Percentiles rank a stretch among this genome's conserved stretches.
These are phyloP conservation scores for Amanita exitialis DNA, from an alignment of 768 basidiomycete genomes.

Conservation along the genomic window DNA sequence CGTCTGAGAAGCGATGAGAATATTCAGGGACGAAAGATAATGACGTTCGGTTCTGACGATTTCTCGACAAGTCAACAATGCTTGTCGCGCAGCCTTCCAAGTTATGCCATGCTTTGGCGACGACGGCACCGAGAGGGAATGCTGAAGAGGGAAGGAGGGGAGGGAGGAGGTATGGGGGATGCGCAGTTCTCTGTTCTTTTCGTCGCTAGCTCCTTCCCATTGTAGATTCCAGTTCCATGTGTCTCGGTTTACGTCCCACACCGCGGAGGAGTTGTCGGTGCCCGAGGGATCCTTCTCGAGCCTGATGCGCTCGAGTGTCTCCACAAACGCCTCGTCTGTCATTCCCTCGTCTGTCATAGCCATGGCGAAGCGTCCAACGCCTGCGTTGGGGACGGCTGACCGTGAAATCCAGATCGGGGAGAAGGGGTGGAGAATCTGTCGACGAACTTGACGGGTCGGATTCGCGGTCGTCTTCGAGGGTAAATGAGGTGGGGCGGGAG, in stretches of 20 bases:
- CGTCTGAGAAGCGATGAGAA: slow-evolving; percentile 25
- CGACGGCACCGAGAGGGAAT: slow-evolving; percentile 15
- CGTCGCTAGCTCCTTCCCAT: neutral
- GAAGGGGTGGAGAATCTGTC: neutral
- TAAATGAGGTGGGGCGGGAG: neutral
- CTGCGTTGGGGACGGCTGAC: slow-evolving; percentile 4
- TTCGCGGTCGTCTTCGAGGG: slow-evolving; percentile 3
- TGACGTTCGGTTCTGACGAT: slow-evolving; percentile 32
- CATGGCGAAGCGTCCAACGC: slow-evolving; percentile 34
- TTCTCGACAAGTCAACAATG: slow-evolving; percentile 29
- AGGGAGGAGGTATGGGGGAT: slow-evolving; percentile 15
- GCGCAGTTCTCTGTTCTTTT: neutral
- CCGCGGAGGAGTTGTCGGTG: slow-evolving; percentile 10
- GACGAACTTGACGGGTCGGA: slow-evolving; percentile 1
- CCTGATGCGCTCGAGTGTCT: slow-evolving; percentile 35
- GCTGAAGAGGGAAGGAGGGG: slow-evolving; percentile 16
- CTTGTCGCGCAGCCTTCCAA: slow-evolving; percentile 28
- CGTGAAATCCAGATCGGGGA: neutral
- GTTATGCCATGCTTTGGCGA: slow-evolving; percentile 13
- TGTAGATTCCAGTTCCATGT: slow-evolving; percentile 7
- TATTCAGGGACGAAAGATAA: slow-evolving; percentile 26
- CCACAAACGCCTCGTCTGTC: slow-evolving; percentile 39
- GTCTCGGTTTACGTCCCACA: slow-evolving; percentile 14
- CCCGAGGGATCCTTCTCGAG: slow-evolving; percentile 7
- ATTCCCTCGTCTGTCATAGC: slow-evolving; percentile 40